Percentiles rank a stretch among this genome's conserved stretches.
Evolutionary conservation across 192 early-diverging fungal species (phyloP).

Genomic region (Pilaira anomala): DNA sequence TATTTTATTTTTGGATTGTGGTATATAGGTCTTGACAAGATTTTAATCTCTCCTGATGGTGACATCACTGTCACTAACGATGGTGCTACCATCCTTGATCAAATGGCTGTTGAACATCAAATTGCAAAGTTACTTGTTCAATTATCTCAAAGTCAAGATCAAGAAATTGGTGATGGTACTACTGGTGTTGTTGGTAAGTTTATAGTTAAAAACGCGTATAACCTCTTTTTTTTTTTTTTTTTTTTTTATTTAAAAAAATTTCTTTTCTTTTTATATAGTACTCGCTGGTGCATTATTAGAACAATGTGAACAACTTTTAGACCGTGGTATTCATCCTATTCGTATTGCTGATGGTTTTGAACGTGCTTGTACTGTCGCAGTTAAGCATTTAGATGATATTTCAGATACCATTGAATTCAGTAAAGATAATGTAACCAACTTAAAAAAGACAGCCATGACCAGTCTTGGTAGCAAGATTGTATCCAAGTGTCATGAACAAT

Average conservation of each 20-base stretch:
- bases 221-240: neutral
- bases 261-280: slow-evolving; percentile 53
- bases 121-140: slow-evolving; percentile 98
- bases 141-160: slow-evolving; percentile 97
- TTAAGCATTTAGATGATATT: slow-evolving; percentile 85
- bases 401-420: slow-evolving; percentile 88
- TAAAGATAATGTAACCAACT: slow-evolving; percentile 75
- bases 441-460: slow-evolving; percentile 95
- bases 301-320: slow-evolving; percentile 92
- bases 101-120: slow-evolving; percentile 99
- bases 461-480: slow-evolving; percentile 99
- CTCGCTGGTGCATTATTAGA: slow-evolving; percentile 97
- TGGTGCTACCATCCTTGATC: slow-evolving; percentile 95
- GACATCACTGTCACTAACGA: slow-evolving; percentile 99
- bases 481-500: slow-evolving; percentile 97
- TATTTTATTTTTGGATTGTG: neutral
- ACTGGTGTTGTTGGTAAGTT: slow-evolving; percentile 94
- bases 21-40: slow-evolving; percentile 91
- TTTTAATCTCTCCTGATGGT: slow-evolving; percentile 98
- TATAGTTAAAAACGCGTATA: neutral
- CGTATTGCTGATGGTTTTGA: slow-evolving; percentile 99
- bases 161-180: slow-evolving; percentile 99
- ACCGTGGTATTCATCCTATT: slow-evolving; percentile 98
- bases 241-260: neutral
- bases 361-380: slow-evolving; percentile 91